Evolutionary conservation across 352 stramenopile genomes (phyloP).

Genomic region (Globisporangium echinulatum): DNA sequence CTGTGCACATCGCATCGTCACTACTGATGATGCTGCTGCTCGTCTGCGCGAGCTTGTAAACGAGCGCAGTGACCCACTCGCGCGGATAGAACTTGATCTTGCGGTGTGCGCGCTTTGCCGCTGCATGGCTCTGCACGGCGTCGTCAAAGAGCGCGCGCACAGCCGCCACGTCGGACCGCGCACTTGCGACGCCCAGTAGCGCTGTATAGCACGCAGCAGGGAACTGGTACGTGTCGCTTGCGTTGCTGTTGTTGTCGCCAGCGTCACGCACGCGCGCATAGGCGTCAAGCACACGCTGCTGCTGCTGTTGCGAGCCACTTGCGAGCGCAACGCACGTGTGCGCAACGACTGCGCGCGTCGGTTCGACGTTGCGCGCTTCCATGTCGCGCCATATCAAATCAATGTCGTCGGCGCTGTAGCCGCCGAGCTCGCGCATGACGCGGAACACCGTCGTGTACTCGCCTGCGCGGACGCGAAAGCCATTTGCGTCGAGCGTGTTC

Average conservation of each 20-base stretch:
- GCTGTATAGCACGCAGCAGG: slow-evolving; percentile 17
- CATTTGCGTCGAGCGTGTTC: slow-evolving; percentile 22
- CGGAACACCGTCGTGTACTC: slow-evolving; percentile 38
- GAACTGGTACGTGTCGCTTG: slow-evolving; percentile 14
- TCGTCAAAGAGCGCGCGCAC: slow-evolving; percentile 23
- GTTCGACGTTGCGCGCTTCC: slow-evolving; percentile 17
- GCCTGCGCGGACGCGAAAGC: slow-evolving; percentile 21
- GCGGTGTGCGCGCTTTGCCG: neutral
- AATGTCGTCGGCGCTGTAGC: slow-evolving; percentile 29
- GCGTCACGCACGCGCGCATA: slow-evolving; percentile 10
- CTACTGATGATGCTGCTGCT: slow-evolving; percentile 1
- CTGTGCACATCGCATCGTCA: neutral
- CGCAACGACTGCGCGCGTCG: slow-evolving; percentile 29
- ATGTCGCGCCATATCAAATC: slow-evolving; percentile 41
- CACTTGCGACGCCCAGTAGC: slow-evolving; percentile 11
- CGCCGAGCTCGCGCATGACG: slow-evolving; percentile 27
- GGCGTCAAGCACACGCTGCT: slow-evolving; percentile 19
- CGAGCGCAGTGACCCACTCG: slow-evolving; percentile 21
- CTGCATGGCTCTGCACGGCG: slow-evolving; percentile 9
- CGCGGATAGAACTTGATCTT: slow-evolving; percentile 15
- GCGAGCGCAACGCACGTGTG: slow-evolving; percentile 24
- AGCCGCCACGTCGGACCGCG: slow-evolving; percentile 8
- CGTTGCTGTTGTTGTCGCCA: neutral
- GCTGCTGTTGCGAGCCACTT: slow-evolving; percentile 7
- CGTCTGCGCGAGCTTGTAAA: slow-evolving; percentile 12